Evolutionary conservation across 2,329 filamentous ascomycete species (phyloP).

Genomic region (Beauveria brongniartii): DNA sequence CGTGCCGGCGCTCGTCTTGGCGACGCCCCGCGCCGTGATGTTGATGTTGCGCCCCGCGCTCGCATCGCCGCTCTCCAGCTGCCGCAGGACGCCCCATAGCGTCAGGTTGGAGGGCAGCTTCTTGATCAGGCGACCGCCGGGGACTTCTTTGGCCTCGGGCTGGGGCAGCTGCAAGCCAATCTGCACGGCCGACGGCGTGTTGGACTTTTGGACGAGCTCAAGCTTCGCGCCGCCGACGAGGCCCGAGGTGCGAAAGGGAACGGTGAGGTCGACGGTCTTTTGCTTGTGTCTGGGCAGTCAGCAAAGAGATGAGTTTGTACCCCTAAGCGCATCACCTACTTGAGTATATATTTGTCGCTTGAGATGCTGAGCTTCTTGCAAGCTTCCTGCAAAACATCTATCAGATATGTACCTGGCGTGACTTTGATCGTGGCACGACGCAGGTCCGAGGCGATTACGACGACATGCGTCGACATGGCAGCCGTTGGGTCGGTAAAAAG

Average conservation of each 20-base stretch:
- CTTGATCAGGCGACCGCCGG: constrained; percentile 63
- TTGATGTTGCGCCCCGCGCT: constrained; percentile 58
- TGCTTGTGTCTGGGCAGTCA: constrained; percentile 63
- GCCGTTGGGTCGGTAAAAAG: background rate
- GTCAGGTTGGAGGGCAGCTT: constrained; percentile 85
- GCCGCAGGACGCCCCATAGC: constrained; percentile 81
- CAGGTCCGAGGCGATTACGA: constrained; percentile 75
- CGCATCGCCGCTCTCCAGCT: constrained; percentile 74
- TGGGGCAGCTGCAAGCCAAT: constrained; percentile 81
- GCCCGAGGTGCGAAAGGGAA: constrained; percentile 75
- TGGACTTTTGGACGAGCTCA: constrained; percentile 80
- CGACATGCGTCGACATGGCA: constrained; percentile 76
- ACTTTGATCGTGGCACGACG: constrained; percentile 77
- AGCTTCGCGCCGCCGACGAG: constrained; percentile 82
- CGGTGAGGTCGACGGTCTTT: constrained; percentile 76
- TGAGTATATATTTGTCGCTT: constrained; percentile 69
- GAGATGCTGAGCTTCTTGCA: constrained; percentile 72
- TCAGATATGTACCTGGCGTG: constrained; percentile 68
- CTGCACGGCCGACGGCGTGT: constrained; percentile 75
- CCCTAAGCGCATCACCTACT: constrained; percentile 42
- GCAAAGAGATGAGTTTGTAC: background rate
- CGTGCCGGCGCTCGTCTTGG: constrained; percentile 47
- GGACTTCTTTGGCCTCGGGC: constrained; percentile 54
- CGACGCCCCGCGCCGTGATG: constrained; percentile 75
- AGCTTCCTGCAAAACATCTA: constrained; percentile 79